These are phyloP conservation scores for Pisolithus tinctorius DNA, from an alignment of 768 basidiomycete genomes.

Conservation along the genomic window DNA sequence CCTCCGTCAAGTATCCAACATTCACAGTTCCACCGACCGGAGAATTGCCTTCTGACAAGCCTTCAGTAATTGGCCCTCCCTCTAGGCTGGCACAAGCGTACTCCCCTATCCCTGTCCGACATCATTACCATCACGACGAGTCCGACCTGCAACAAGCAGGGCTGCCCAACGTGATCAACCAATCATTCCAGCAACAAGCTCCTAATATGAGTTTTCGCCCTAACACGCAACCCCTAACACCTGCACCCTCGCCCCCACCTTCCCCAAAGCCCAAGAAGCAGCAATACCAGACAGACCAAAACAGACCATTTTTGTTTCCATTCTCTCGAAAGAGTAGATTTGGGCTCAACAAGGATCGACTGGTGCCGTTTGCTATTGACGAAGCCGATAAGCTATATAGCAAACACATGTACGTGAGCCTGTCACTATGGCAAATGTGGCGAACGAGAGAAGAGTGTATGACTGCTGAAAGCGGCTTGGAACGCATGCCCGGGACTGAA, in stretches of 20 bases:
- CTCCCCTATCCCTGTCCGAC: slow-evolving; percentile 87
- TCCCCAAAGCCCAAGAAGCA: slow-evolving; percentile 94
- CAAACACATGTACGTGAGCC: slow-evolving; percentile 83
- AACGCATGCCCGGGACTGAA: slow-evolving; percentile 67
- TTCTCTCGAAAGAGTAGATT: slow-evolving; percentile 64
- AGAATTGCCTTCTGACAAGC: slow-evolving; percentile 12
- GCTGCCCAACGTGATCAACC: slow-evolving; percentile 28
- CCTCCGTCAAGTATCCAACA: slow-evolving; percentile 92
- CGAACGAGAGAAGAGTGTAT: slow-evolving; percentile 92
- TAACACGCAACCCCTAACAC: slow-evolving; percentile 73
- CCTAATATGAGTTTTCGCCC: slow-evolving; percentile 24
- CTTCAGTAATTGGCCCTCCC: slow-evolving; percentile 34
- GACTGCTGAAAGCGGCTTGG: slow-evolving; percentile 86
- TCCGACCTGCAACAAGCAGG: slow-evolving; percentile 42
- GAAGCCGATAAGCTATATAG: slow-evolving; percentile 91
- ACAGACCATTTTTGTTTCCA: slow-evolving; percentile 89
- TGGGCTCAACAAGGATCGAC: slow-evolving; percentile 45
- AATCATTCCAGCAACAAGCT: slow-evolving; percentile 30
- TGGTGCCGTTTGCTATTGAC: slow-evolving; percentile 94
- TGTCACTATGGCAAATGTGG: slow-evolving; percentile 92
- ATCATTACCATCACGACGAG: slow-evolving; percentile 89
- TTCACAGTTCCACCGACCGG: slow-evolving; percentile 59
- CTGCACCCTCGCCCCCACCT: slow-evolving; percentile 82
- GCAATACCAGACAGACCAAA: slow-evolving; percentile 96
- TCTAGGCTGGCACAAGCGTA: slow-evolving; percentile 84